phyloP scores from a whole-genome alignment of 805 yeast species.

The Nakazawaea ishiwadae region DNA sequence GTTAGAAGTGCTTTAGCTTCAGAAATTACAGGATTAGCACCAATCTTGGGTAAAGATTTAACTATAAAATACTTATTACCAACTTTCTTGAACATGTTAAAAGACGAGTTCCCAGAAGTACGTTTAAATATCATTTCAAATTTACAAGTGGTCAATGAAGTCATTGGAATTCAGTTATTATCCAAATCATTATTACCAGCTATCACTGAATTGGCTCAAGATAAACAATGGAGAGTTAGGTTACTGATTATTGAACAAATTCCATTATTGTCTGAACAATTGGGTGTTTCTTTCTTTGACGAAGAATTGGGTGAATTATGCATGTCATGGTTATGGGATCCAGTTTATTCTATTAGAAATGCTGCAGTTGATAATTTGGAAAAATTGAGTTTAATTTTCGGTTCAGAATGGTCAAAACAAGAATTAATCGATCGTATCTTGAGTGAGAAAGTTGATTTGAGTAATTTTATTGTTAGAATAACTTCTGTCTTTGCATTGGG shows the following conservation, averaged over 20 bases:
- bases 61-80: constrained; percentile 84
- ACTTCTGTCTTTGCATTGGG: constrained; percentile 87
- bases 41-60: constrained; percentile 76
- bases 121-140: constrained; percentile 91
- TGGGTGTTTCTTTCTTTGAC: constrained; percentile 91
- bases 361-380: constrained; percentile 88
- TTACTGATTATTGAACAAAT: constrained; percentile 95
- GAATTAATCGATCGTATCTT: constrained; percentile 79
- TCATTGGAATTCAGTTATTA: constrained; percentile 84
- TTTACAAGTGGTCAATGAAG: constrained; percentile 87
- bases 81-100: constrained; percentile 85
- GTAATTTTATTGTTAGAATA: constrained; percentile 84
- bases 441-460: constrained; percentile 33
- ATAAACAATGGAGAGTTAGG: constrained; percentile 96
- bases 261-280: constrained; percentile 89
- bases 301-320: constrained; percentile 87
- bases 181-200: constrained; percentile 92
- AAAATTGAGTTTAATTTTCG: constrained; percentile 80
- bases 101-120: constrained; percentile 96
- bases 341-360: constrained; percentile 91
- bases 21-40: constrained; percentile 81
- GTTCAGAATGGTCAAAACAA: constrained; percentile 86
- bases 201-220: constrained; percentile 91
- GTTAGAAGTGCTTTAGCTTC: constrained; percentile 92
- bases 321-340: constrained; percentile 98